phyloP scores from a whole-genome alignment of 2,329 filamentous ascomycete species.

The Fusarium solani-melongenae region DNA sequence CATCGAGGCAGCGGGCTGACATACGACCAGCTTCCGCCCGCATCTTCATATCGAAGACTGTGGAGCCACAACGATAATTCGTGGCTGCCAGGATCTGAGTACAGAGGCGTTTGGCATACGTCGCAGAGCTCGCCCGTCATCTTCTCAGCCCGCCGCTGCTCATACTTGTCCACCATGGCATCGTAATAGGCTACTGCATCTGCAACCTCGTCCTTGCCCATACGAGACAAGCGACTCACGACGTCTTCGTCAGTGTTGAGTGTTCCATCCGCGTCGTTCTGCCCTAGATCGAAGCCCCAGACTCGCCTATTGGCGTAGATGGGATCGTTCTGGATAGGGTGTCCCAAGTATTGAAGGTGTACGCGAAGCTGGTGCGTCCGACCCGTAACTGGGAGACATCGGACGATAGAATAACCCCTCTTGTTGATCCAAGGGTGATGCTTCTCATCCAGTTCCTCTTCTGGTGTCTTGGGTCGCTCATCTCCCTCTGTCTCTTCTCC shows the following conservation, averaged over 20 bases:
- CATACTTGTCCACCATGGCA: conserved; percentile 90
- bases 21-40: conserved; percentile 86
- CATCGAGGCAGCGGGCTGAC: conserved; percentile 85
- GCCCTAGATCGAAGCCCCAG: conserved; percentile 84
- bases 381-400: conserved; percentile 92
- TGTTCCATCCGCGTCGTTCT: conserved; percentile 70
- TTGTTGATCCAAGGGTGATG: conserved; percentile 61
- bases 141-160: conserved; percentile 91
- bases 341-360: conserved; percentile 91
- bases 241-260: conserved; percentile 88
- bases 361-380: conserved; percentile 95
- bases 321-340: conserved; percentile 96
- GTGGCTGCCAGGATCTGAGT: conserved; percentile 90
- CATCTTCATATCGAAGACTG: conserved; percentile 88
- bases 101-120: conserved; percentile 86
- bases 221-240: conserved; percentile 83
- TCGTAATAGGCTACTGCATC: conserved; percentile 94
- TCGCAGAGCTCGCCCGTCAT: conserved; percentile 88
- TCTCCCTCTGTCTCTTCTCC: conserved; percentile 35
- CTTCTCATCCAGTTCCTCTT: conserved; percentile 34
- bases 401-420: conserved; percentile 91
- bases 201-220: conserved; percentile 94
- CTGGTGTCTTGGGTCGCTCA: conserved; percentile 41
- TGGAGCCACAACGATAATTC: conserved; percentile 95
- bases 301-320: conserved; percentile 97